Conservation (phyloP, 2,329 filamentous ascomycete genomes). For the Cyphellophora europaea region DNA sequence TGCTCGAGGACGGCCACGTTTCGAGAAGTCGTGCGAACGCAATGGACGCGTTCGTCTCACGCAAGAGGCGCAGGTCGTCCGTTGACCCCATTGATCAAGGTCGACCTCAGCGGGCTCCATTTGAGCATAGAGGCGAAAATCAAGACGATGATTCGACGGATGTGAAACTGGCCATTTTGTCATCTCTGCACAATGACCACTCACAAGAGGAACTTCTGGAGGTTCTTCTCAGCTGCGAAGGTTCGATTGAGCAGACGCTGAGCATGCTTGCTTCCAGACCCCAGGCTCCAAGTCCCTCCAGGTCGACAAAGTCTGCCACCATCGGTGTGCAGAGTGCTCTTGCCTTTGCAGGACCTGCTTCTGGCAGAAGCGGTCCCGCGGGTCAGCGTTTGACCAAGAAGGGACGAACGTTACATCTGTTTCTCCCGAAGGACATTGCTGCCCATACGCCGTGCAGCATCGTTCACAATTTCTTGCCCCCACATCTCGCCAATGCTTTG, state of each 20-base stretch:
- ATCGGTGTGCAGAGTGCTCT: slow-evolving; percentile 57
- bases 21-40: slow-evolving; percentile 16
- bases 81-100: no score
- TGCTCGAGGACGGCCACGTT: not conserved
- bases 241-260: slow-evolving; percentile 60
- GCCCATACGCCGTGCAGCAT: slow-evolving; percentile 82
- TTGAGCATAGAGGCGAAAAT: not conserved
- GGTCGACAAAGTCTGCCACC: slow-evolving; percentile 28
- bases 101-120: not conserved
- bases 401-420: slow-evolving; percentile 76
- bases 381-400: slow-evolving; percentile 54
- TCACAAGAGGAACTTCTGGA: slow-evolving; percentile 66
- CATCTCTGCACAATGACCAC: slow-evolving; percentile 61
- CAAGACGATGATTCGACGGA: slow-evolving; percentile 74
- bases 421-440: slow-evolving; percentile 70
- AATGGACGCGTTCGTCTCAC: slow-evolving; percentile 33
- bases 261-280: slow-evolving; percentile 38
- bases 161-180: slow-evolving; percentile 73
- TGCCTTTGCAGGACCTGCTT: slow-evolving; percentile 38
- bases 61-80: slow-evolving; percentile 23
- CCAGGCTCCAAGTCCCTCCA: slow-evolving; percentile 16
- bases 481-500: slow-evolving; percentile 61
- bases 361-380: not conserved
- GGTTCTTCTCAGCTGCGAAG: slow-evolving; percentile 65
- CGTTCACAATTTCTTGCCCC: slow-evolving; percentile 78